Conservation (phyloP, 2,329 filamentous ascomycete genomes). For the Trichoderma atrobrunneum region DNA sequence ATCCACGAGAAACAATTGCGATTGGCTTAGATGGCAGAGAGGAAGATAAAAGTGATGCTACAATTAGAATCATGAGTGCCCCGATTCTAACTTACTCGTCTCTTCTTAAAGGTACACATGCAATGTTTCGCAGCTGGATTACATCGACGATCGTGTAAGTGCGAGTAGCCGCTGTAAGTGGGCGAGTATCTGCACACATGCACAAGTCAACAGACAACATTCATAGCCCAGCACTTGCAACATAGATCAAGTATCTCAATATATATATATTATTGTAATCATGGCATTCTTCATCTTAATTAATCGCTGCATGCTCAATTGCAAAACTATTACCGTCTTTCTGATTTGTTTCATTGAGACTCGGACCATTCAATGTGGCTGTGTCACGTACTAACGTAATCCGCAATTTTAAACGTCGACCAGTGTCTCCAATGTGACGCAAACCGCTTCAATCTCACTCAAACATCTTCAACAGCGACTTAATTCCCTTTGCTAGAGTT, state of each 20-base stretch:
- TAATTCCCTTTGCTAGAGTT: neutral
- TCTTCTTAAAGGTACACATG: neutral
- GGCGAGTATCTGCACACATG: no score
- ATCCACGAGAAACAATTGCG: neutral
- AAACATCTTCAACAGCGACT: neutral
- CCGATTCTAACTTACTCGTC: neutral
- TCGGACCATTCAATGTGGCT: neutral
- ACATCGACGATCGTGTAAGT: neutral
- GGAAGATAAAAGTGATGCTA: neutral
- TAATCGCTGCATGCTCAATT: neutral
- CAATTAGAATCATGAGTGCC: neutral
- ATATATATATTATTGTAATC: neutral
- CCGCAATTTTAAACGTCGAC: neutral
- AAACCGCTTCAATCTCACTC: neutral
- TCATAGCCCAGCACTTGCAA: neutral
- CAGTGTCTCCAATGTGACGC: neutral
- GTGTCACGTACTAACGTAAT: slow-evolving; percentile 10
- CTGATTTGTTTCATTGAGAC: neutral
- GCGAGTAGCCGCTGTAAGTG: no score
- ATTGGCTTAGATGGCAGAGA: rapidly evolving
- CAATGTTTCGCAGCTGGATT: neutral
- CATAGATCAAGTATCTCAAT: neutral
- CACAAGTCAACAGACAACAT: neutral
- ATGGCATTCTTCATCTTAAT: neutral
- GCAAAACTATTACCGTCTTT: neutral